phyloP scores from a whole-genome alignment of 495 filamentous ascomycete species.

The Chaetomidium leptoderma region DNA sequence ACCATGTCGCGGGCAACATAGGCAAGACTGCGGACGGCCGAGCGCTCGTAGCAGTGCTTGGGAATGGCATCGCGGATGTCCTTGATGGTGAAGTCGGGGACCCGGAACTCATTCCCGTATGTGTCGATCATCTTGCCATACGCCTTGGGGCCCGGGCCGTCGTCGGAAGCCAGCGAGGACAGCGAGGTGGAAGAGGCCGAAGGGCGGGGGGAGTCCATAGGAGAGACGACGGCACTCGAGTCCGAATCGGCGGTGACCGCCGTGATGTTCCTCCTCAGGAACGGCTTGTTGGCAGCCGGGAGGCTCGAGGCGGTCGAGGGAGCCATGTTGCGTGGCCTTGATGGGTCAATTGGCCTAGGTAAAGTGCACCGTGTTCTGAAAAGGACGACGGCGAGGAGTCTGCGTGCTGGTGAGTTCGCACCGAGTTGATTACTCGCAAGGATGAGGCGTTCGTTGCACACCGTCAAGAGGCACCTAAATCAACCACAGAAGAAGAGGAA shows the following conservation, averaged over 20 bases:
- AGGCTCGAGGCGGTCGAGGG: slow-evolving; percentile 35
- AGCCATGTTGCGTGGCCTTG: slow-evolving; percentile 33
- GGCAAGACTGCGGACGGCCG: slow-evolving; percentile 53
- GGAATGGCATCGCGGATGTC: slow-evolving; percentile 79
- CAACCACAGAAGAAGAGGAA: slow-evolving; percentile 12
- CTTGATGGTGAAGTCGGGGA: slow-evolving; percentile 76
- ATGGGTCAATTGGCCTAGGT: slow-evolving; percentile 9
- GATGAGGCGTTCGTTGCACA: not conserved
- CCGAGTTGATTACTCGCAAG: not conserved
- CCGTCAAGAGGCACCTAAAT: slow-evolving; percentile 14
- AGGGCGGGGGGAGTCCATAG: slow-evolving; percentile 62
- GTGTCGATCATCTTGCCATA: slow-evolving; percentile 62
- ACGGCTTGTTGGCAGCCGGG: slow-evolving; percentile 36
- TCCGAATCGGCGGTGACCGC: slow-evolving; percentile 42
- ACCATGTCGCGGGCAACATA: slow-evolving; percentile 70
- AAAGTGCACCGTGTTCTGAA: slow-evolving; percentile 4
- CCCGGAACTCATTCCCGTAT: slow-evolving; percentile 69
- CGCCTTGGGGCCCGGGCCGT: slow-evolving; percentile 21
- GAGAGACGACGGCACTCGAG: slow-evolving; percentile 59
- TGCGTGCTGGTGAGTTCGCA: not conserved
- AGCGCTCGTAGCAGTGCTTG: slow-evolving; percentile 74
- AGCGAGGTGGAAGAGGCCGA: slow-evolving; percentile 87
- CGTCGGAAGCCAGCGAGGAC: slow-evolving; percentile 76
- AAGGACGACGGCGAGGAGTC: not conserved
- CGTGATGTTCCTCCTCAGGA: slow-evolving; percentile 38